Evolutionary conservation across 805 yeast genomes (phyloP).

Genomic region (Teunomyces pallodes): DNA sequence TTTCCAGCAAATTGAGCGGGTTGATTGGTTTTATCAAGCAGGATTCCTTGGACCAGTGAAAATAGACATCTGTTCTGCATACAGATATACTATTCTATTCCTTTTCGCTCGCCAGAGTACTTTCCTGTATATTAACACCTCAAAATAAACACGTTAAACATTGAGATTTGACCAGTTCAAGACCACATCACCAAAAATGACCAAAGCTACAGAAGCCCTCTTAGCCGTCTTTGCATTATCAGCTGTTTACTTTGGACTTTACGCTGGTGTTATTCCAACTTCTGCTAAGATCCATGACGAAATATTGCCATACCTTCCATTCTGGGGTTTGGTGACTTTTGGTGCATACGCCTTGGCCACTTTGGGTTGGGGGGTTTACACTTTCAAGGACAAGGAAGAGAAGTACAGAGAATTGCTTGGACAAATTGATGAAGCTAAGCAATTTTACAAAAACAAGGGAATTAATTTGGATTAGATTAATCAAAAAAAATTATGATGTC

Average conservation of each 20-base stretch:
- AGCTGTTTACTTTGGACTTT: constrained; percentile 53
- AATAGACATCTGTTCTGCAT: background rate
- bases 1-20: constrained; percentile 26
- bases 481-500: background rate
- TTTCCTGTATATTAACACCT: background rate
- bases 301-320: constrained; percentile 65
- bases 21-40: constrained; percentile 42
- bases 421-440: constrained; percentile 62
- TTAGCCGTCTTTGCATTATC: constrained; percentile 44
- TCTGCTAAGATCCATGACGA: constrained; percentile 47
- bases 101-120: too few species aligned
- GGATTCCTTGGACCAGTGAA: constrained; percentile 13
- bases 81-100: too few species aligned
- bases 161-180: background rate
- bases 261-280: constrained; percentile 53
- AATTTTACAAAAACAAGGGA: constrained; percentile 53
- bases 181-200: constrained; percentile 39
- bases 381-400: constrained; percentile 69
- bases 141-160: constrained; percentile 6
- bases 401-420: constrained; percentile 60
- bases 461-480: constrained; percentile 43
- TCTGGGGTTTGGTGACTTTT: constrained; percentile 66
- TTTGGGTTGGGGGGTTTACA: constrained; percentile 64
- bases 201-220: constrained; percentile 63
- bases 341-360: constrained; percentile 69